Percentiles rank a stretch among this genome's conserved stretches.
Conservation (phyloP, 805 yeast genomes). For the Nakazawaea wyomingensis region DNA sequence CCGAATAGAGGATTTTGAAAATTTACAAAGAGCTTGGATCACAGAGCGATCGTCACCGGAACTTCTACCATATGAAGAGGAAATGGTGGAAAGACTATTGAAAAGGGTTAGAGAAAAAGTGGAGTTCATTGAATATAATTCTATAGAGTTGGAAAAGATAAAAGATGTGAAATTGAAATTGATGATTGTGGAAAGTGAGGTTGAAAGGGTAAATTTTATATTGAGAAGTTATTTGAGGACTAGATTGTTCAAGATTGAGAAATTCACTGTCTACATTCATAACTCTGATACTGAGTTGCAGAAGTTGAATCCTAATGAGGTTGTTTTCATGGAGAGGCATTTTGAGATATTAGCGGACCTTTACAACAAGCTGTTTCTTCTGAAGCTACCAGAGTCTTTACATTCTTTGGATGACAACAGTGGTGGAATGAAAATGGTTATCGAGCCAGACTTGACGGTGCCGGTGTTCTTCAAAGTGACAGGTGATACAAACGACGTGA, state of each 20-base stretch:
- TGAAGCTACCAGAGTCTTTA: constrained; percentile 59
- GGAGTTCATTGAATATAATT: constrained; percentile 70
- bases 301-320: constrained; percentile 55
- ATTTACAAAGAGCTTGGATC: constrained; percentile 64
- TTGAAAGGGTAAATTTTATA: constrained; percentile 79
- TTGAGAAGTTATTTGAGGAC: constrained; percentile 79
- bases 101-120: constrained; percentile 61
- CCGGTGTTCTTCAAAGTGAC: constrained; percentile 70
- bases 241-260: constrained; percentile 71
- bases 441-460: constrained; percentile 65
- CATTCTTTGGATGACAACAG: constrained; percentile 73
- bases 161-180: constrained; percentile 70
- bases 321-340: constrained; percentile 64
- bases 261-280: constrained; percentile 55
- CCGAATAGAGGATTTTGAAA: constrained; percentile 33
- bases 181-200: constrained; percentile 84
- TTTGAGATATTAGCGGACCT: constrained; percentile 57
- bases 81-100: constrained; percentile 53
- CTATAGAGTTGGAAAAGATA: constrained; percentile 67
- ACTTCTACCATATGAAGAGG: constrained; percentile 66
- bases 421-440: constrained; percentile 70
- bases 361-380: constrained; percentile 63
- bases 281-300: constrained; percentile 31
- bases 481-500: constrained; percentile 31
- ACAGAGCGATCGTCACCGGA: constrained; percentile 87